A percentile compares a stretch with the other conserved stretches of the same genome.
These are phyloP conservation scores for Nakazawaea siamensis DNA, from an alignment of 805 yeast genomes.

Conservation along the genomic window DNA sequence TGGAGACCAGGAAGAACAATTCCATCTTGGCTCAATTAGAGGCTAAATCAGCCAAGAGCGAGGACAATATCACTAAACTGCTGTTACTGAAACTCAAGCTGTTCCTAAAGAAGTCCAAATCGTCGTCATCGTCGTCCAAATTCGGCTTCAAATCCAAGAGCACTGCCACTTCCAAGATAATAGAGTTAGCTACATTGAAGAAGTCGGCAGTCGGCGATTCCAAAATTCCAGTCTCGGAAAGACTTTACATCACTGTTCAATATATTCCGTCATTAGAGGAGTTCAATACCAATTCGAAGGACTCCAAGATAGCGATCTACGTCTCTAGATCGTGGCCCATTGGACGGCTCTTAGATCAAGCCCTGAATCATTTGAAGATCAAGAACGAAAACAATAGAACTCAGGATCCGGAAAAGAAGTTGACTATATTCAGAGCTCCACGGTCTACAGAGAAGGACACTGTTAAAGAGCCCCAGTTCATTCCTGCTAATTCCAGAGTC, in stretches of 20 bases:
- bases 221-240: conserved; percentile 31
- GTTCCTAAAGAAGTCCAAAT: conserved; percentile 6
- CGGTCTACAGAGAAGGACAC: conserved; percentile 16
- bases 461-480: conserved; percentile 19
- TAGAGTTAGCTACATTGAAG: conserved; percentile 31
- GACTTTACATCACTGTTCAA: conserved; percentile 42
- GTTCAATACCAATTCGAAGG: conserved; percentile 4
- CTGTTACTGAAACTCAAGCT: conserved; percentile 7
- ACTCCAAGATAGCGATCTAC: conserved; percentile 25
- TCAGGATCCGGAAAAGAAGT: conserved; percentile 28
- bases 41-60: conserved; percentile 3
- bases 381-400: conserved; percentile 41
- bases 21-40: conserved; percentile 12
- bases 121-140: background rate
- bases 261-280: conserved; percentile 22
- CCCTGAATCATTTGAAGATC: conserved; percentile 38
- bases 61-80: conserved; percentile 5
- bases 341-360: conserved; percentile 48
- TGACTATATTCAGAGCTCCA: conserved; percentile 36
- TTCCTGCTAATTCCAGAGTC: conserved; percentile 32
- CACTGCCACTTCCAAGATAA: conserved; percentile 18
- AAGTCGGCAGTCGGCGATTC: conserved; percentile 45
- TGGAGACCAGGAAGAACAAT: conserved; percentile 13
- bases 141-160: conserved; percentile 1
- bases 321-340: conserved; percentile 51